Conservation (phyloP, 2,329 filamentous ascomycete genomes). For the Fusarium hostae region DNA sequence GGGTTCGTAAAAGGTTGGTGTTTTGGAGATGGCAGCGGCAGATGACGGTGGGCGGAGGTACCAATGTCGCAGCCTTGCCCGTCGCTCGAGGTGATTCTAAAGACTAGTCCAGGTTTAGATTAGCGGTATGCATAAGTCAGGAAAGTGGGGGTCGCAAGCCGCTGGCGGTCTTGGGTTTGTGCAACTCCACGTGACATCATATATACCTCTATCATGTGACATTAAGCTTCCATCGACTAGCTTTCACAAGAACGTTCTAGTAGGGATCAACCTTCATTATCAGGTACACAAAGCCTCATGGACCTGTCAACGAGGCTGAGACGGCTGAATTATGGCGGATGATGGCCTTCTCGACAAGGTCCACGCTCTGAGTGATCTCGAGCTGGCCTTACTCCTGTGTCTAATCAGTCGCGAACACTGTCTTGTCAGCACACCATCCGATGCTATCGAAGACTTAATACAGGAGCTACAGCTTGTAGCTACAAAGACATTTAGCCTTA, state of each 20-base stretch:
- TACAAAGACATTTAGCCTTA: constrained; percentile 76
- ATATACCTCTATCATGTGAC: constrained; percentile 41
- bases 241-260: constrained; percentile 12
- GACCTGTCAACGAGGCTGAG: constrained; percentile 33
- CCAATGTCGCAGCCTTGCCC: constrained; percentile 46
- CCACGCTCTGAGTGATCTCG: constrained; percentile 84
- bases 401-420: constrained; percentile 87
- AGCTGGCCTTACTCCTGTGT: constrained; percentile 85
- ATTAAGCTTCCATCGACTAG: constrained; percentile 14
- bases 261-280: constrained; percentile 8
- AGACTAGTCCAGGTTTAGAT: constrained; percentile 26
- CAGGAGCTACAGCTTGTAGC: constrained; percentile 80
- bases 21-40: constrained; percentile 39
- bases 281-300: constrained; percentile 40
- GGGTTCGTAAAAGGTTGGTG: constrained; percentile 26
- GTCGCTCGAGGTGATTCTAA: constrained; percentile 42
- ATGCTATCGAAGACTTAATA: constrained; percentile 73
- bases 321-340: constrained; percentile 65
- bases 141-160: constrained; percentile 1
- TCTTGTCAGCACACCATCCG: constrained; percentile 78
- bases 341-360: constrained; percentile 73
- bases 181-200: constrained; percentile 48
- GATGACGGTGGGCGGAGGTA: constrained; percentile 39
- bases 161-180: constrained; percentile 26
- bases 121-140: constrained; percentile 46